Evolutionary conservation across 352 stramenopile species (phyloP), one percentile per base, ranked within the genome.

Genomic region (Globisporangium paddicum): DNA sequence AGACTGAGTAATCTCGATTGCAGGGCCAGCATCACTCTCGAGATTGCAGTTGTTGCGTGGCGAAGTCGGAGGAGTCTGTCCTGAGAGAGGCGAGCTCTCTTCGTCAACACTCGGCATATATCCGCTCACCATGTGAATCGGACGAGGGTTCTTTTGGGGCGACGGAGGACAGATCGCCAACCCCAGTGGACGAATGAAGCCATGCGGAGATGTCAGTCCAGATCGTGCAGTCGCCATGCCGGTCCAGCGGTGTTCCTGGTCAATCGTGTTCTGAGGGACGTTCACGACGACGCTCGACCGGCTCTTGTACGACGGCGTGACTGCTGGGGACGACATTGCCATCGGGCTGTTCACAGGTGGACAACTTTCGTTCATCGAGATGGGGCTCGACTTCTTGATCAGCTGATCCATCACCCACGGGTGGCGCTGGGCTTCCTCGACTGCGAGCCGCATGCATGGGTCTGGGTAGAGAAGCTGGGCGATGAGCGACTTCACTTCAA

Each of bases 31-130:
- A n/a, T 37, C 30, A 16, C 8, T 38, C 9, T 55, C 35, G n/a
- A 56, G 4, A n/a, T 44, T 53, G 3, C 8, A 53, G n/a, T 45
- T 46, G 19, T 41, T 38, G 25, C 64, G 67, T 42, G 79, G 77
- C 32, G 77, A 86, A 41, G 52, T 77, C 18, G 73, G 55, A 4
- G 79, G 76, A 0, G 76, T 87, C 55, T 86, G 74, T 0, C 75
- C 69, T 5, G 73, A 72, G 51, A 86, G 62, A 9, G 75, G 77
- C 16, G 71, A 74, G 0, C 70, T 84, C 42, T 93, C 83, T 52
- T 93, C 83, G 18, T 93, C 81, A 5, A 93, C 67, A 4, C 75
- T 75, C 9, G 80, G 81, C 83, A 93, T 93, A 58, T 90, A 87
- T 6, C 75, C 75, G 2, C 65, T 59, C 32, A 64, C 66, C 14